Evolutionary conservation across 148 eudicot genomes (phyloP), one percentile per base, ranked within the genome.

Genomic region (Rhododendron simsii): DNA sequence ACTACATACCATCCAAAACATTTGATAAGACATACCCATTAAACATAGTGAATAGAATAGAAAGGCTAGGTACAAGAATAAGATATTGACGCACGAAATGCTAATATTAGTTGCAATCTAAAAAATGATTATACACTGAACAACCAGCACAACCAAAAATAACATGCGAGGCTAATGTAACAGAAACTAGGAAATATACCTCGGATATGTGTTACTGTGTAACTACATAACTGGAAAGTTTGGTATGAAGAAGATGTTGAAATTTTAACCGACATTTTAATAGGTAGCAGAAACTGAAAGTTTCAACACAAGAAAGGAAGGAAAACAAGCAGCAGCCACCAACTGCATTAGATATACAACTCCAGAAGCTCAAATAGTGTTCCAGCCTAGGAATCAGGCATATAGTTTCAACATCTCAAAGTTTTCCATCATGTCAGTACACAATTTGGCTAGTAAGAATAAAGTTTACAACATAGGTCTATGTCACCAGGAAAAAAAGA

Each of bases 271-370:
- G 16, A 51, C 83, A 55, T 28, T 13, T 51, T 57, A 55, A 55
- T 81, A 33, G 26, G 37, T 48, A 82, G 41, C 59, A 80, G 59
- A 80, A 26, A 80, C 23, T 1, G 61, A 80, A 5, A 50, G 81
- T 16, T 12, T 3, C 14, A 50, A 3, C 10, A 2, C 48, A 50
- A 2, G 30, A 21, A 23, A 80, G 65, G 21, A 80, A 11, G 59
- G 16, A 48, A 78, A 48, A 67, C 5, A 69, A 80, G 82, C 50
- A 80, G 35, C 16, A 8, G 59, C 81, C 21, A 55, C 37, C 48
- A 55, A 81, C 65, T 80, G 65, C 83, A 53, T 53, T 16, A 53
- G 44, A 80, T 30, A 30, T 80, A 80, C 41, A 80, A 80, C 30
- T 15, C 59, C 39, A 39, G 59, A 55, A 47, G 14, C 18, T 79